Evolutionary conservation across 495 filamentous ascomycete species (phyloP).

Genomic region (Tuber calosporum): DNA sequence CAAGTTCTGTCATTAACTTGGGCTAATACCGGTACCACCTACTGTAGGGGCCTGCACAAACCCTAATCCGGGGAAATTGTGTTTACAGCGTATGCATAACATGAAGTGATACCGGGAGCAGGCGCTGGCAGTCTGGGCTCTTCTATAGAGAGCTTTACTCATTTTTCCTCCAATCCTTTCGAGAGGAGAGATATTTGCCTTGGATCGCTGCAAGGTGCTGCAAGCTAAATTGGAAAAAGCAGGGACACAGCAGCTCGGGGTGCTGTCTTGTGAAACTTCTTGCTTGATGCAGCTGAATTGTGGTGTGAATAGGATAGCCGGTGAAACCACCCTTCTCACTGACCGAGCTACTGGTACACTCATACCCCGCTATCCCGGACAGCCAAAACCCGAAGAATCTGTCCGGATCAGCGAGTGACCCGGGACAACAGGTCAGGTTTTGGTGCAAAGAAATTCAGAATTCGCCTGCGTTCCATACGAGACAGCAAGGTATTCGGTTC

Average conservation of each 20-base stretch:
- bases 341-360: neutral
- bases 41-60: neutral
- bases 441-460: too few species aligned
- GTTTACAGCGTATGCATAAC: neutral
- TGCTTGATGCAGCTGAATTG: neutral
- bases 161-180: neutral
- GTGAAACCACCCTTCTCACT: neutral
- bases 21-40: neutral
- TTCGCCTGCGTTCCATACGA: too few species aligned
- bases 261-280: neutral
- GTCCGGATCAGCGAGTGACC: too few species aligned
- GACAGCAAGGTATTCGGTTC: too few species aligned
- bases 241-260: neutral
- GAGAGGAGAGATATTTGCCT: neutral
- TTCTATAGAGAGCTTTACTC: neutral
- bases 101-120: neutral
- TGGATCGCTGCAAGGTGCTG: neutral
- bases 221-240: neutral
- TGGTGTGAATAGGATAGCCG: neutral
- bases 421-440: too few species aligned
- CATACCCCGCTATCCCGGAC: too few species aligned
- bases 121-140: neutral
- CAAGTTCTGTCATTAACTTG: neutral
- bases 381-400: too few species aligned
- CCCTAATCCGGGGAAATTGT: neutral